Conservation (phyloP, 768 basidiomycete genomes). For the Sporobolomyces roseus region DNA sequence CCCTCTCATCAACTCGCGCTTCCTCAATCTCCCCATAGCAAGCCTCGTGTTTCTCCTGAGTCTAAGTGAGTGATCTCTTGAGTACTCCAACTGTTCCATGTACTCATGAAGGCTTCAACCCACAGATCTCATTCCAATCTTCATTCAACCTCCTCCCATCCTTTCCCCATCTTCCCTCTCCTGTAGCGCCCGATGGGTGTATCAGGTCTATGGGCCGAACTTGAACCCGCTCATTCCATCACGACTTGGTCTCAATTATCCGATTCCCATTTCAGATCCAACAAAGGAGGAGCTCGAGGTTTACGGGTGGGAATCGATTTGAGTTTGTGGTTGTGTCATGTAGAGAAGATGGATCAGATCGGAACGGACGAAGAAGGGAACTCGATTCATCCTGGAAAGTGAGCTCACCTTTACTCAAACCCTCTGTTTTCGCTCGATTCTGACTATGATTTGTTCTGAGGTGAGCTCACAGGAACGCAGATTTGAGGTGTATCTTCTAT, state of each 20-base stretch:
- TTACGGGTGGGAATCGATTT: constrained; percentile 25
- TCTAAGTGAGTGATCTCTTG: too few relatives aligned
- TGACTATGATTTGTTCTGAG: background rate
- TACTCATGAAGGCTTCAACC: too few relatives aligned
- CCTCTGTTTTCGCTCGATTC: background rate
- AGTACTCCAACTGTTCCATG: too few relatives aligned
- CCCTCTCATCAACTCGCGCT: too few relatives aligned
- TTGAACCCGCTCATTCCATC: constrained; percentile 13
- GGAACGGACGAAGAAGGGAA: background rate
- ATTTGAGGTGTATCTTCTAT: constrained; percentile 33
- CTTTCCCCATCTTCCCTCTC: background rate
- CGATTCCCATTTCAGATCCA: background rate
- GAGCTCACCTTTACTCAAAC: too few relatives aligned
- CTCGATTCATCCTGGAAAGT: background rate
- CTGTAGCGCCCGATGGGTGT: constrained; percentile 15
- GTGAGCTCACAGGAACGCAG: constrained; percentile 27
- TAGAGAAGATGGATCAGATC: constrained; percentile 2
- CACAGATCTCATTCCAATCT: background rate
- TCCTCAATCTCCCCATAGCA: too few relatives aligned
- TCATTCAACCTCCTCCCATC: constrained; percentile 1
- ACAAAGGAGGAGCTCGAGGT: background rate
- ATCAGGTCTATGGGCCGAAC: constrained; percentile 19
- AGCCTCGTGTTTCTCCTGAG: too few relatives aligned
- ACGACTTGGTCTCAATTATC: constrained; percentile 19
- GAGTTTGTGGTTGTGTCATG: constrained; percentile 15